A percentile compares a stretch with the other conserved stretches of the same genome.
Evolutionary conservation across 2,329 filamentous ascomycete genomes (phyloP).

Genomic region (Sarocladium oryzae): DNA sequence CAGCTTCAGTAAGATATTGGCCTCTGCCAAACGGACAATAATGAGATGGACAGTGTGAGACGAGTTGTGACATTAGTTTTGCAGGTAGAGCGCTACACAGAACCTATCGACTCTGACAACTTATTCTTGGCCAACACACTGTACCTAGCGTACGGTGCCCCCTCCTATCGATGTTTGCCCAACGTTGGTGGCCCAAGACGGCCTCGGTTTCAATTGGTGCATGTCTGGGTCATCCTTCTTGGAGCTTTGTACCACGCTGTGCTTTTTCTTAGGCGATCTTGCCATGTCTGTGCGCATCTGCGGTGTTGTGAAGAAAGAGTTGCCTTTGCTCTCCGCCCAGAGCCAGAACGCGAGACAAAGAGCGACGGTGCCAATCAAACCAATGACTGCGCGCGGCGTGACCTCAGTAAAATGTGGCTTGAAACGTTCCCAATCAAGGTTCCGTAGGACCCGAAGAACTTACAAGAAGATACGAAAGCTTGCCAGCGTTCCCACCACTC

Average conservation of each 20-base stretch:
- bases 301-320: constrained; percentile 3
- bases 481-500: constrained; percentile 6
- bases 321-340: constrained; percentile 1
- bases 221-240: not conserved
- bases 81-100: too few relatives aligned
- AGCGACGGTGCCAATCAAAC: not conserved
- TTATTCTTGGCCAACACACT: too few relatives aligned
- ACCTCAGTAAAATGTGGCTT: not conserved
- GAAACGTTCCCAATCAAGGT: too few relatives aligned
- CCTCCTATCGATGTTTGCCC: constrained; percentile 1
- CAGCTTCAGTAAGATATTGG: too few relatives aligned
- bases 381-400: not conserved
- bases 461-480: constrained; percentile 1
- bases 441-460: too few relatives aligned
- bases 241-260: not conserved
- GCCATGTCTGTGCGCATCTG: not conserved
- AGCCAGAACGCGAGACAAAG: constrained; percentile 3
- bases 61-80: too few relatives aligned
- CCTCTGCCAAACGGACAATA: too few relatives aligned
- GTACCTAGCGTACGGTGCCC: not conserved
- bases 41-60: too few relatives aligned
- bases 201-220: not conserved
- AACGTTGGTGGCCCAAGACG: not conserved
- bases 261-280: not conserved
- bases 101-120: too few relatives aligned